Conservation (phyloP, 2,329 filamentous ascomycete genomes). For the Dactylellina haptotyla region DNA sequence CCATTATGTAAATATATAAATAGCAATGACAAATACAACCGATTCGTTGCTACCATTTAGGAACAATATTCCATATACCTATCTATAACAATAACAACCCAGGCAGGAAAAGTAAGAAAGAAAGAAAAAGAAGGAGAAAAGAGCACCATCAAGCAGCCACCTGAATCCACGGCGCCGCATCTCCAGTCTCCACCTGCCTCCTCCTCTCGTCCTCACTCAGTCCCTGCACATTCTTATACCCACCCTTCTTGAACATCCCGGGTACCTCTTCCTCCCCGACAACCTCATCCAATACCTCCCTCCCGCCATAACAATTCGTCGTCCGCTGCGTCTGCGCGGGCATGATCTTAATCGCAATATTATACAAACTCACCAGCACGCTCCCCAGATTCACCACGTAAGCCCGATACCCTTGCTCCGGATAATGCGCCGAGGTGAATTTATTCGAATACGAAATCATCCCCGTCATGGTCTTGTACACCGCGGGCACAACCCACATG, state of each 20-base stretch:
- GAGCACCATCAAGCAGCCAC: conserved; percentile 29
- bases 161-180: conserved; percentile 34
- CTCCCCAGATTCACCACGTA: conserved; percentile 48
- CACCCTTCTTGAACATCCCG: conserved; percentile 36
- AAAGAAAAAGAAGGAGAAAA: no score
- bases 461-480: conserved; percentile 50
- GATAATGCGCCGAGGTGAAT: conserved; percentile 48
- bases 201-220: conserved; percentile 37
- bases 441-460: conserved; percentile 50
- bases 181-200: conserved; percentile 27
- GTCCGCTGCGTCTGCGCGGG: conserved; percentile 51
- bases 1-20: no score
- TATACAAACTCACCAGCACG: conserved; percentile 42
- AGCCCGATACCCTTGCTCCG: conserved; percentile 39
- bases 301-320: conserved; percentile 44
- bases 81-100: no score
- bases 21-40: no score
- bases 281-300: conserved; percentile 43
- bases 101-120: no score
- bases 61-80: no score
- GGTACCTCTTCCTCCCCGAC: conserved; percentile 28
- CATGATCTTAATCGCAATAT: conserved; percentile 50
- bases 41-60: no score
- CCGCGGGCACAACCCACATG: conserved; percentile 33
- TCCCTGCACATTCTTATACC: conserved; percentile 23